phyloP scores from a whole-genome alignment of 164 flowering plant species.

The Annona cherimola region DNA sequence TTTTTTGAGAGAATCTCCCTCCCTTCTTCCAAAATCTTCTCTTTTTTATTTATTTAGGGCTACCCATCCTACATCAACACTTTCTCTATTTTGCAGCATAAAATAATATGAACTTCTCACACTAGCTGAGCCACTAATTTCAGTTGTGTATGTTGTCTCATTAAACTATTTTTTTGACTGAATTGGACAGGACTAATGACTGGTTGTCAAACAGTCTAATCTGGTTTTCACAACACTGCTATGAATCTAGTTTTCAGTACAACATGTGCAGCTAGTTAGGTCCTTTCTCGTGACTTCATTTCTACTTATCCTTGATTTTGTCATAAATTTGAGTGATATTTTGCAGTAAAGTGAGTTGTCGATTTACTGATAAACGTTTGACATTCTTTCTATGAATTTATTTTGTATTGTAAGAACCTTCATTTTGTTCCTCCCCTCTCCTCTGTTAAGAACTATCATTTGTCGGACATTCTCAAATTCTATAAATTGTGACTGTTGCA shows the following conservation, averaged over 20 bases:
- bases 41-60: no score
- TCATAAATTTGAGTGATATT: neutral
- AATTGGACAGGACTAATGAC: no score
- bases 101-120: no score
- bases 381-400: neutral
- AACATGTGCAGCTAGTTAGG: neutral
- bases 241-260: neutral
- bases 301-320: neutral
- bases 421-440: neutral
- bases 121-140: no score
- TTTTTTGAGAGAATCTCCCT: no score
- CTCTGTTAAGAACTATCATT: neutral
- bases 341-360: neutral
- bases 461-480: neutral
- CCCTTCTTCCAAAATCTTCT: no score
- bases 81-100: no score
- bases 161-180: no score
- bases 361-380: neutral
- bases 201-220: no score
- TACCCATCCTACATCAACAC: no score
- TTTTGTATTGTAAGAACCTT: neutral
- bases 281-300: neutral
- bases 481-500: constrained; percentile 23
- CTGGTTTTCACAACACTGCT: no score
- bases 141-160: no score